Evolutionary conservation across 1,139 yeast species (phyloP).

Genomic region (Hyphopichia fennica): DNA sequence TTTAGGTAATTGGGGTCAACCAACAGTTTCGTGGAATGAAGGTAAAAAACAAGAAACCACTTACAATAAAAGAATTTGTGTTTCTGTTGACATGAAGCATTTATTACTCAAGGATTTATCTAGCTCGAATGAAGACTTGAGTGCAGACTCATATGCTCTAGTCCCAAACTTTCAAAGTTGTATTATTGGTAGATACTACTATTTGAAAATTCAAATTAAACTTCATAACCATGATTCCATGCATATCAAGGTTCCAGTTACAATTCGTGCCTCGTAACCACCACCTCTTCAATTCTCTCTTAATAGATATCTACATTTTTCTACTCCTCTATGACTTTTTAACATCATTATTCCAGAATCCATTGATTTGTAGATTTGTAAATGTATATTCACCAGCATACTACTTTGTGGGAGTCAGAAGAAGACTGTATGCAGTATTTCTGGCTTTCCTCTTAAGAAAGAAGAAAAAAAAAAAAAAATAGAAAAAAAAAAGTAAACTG

Average conservation of each 20-base stretch:
- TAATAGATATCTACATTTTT: background rate
- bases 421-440: too few species aligned
- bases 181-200: slow-evolving; percentile 25
- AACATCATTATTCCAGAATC: too few species aligned
- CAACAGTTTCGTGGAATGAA: background rate
- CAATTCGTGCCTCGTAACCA: slow-evolving; percentile 5
- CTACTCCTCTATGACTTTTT: background rate
- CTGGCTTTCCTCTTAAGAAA: too few species aligned
- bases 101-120: slow-evolving; percentile 1
- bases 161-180: slow-evolving; percentile 31
- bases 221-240: slow-evolving; percentile 20
- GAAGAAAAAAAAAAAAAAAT: too few species aligned
- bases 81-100: slow-evolving; percentile 13
- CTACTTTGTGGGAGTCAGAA: too few species aligned
- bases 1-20: slow-evolving; percentile 20
- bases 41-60: slow-evolving; percentile 12
- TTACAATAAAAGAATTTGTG: slow-evolving; percentile 16
- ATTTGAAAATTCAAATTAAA: slow-evolving; percentile 14
- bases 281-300: background rate
- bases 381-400: too few species aligned
- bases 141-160: slow-evolving; percentile 16
- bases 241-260: slow-evolving; percentile 23
- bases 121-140: slow-evolving; percentile 15
- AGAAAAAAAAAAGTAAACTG: too few species aligned
- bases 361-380: too few species aligned